Base-by-base conservation (phyloP, 768 basidiomycete species). In the Paxillus rubicundulus region DNA sequence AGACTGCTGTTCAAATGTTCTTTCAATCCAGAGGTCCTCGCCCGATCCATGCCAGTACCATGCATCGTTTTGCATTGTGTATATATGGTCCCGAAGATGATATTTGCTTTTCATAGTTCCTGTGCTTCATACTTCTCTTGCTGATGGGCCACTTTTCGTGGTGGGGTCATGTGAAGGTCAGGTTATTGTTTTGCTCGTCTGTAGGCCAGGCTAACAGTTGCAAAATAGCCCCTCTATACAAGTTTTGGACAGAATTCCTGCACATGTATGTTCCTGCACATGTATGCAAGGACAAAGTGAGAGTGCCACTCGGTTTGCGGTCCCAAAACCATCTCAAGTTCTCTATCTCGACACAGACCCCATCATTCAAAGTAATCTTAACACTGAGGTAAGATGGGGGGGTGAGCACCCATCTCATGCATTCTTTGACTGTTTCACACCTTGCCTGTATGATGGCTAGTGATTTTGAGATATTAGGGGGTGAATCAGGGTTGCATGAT, bases 131-230 rank as follows among this genome's bases (percentile, higher is more conserved):
- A 24, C 24, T 24, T 24, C 24, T 21, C 46, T 17, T 33, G 53
- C 69, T 28, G 50, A 60, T 6, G 59, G 64, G 14, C 82, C 84
- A 17, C 72, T 84, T 63, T 70, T 85, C 50, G 67, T 73, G 59
- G 68, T 77, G 27, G 78, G 77, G 13, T 85, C 55, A 77, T 70
- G 85, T 48, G 82, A 87, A 82, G 83, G 85, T 84, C 55, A 37
- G 64, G 36, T 45, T 21, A 17, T 49, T 49, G 24, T 5, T 32
- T 34, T 54, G 34, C 30, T 10, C 18, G 32, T 32, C 17, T 16
- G 18, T 9, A 30, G 30, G 16, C 36, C 24, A 36, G 30, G 18
- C 12, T 24, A 1, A 17, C 21, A 28, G 55, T 37, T 27, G 14
- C 12, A 42, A 39, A 44, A 39, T 59, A 87, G 84, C 81, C 28